Evolutionary conservation across 2,329 filamentous ascomycete genomes (phyloP).

Genomic region (Colletotrichum magnum): DNA sequence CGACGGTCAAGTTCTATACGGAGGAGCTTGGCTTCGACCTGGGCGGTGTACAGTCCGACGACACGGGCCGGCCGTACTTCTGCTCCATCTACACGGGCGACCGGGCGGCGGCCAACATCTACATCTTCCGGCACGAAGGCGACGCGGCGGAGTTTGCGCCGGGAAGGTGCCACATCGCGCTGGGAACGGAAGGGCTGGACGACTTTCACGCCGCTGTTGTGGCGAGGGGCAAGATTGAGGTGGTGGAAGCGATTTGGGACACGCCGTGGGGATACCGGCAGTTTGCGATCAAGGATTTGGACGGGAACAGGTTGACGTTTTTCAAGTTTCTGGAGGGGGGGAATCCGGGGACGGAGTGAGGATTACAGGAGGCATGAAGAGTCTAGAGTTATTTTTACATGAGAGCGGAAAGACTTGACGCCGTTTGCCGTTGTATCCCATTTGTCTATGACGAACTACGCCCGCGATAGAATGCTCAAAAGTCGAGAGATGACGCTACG

Average conservation of each 20-base stretch:
- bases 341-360: conserved; percentile 24
- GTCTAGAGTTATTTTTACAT: neutral
- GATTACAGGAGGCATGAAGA: neutral
- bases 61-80: conserved; percentile 11
- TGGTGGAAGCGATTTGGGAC: conserved; percentile 17
- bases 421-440: too few species aligned
- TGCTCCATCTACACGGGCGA: conserved; percentile 21
- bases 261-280: conserved; percentile 25
- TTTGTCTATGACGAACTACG: neutral
- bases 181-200: conserved; percentile 20
- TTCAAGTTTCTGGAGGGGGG: conserved; percentile 32
- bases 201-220: conserved; percentile 3
- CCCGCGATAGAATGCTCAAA: too few species aligned
- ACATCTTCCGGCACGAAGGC: conserved; percentile 15
- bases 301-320: conserved; percentile 19
- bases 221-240: neutral
- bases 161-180: conserved; percentile 20
- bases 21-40: conserved; percentile 21
- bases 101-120: conserved; percentile 29
- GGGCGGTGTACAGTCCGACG: neutral
- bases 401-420: too few species aligned
- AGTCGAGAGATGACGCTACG: too few species aligned
- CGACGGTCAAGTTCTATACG: conserved; percentile 18
- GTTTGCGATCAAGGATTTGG: conserved; percentile 23
- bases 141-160: neutral